A percentile compares a stretch with the other conserved stretches of the same genome.
Evolutionary conservation across 192 early-diverging fungal genomes (phyloP).

Genomic region (Coemansia sp.): DNA sequence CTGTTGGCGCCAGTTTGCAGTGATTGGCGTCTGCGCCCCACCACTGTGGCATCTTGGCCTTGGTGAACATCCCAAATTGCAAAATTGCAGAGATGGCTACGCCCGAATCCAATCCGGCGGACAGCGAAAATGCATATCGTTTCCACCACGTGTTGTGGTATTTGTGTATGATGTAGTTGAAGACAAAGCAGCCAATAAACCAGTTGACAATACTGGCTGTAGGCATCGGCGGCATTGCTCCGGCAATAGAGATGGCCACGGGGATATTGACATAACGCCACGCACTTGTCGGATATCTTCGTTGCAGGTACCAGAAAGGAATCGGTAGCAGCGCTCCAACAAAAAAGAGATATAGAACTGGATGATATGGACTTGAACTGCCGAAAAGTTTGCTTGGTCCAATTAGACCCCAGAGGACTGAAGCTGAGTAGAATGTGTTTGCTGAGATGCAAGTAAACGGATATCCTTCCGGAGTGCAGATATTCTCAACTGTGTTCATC

Average conservation of each 20-base stretch:
- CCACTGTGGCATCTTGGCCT: constrained; percentile 48
- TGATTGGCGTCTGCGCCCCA: constrained; percentile 77
- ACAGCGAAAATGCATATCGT: constrained; percentile 57
- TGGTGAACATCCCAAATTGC: constrained; percentile 46
- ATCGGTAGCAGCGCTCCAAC: constrained; percentile 69
- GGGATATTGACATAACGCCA: constrained; percentile 67
- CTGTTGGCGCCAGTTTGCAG: constrained; percentile 94
- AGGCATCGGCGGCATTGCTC: constrained; percentile 62
- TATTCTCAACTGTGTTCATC: constrained; percentile 60
- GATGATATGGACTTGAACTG: constrained; percentile 57
- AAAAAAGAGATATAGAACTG: constrained; percentile 56
- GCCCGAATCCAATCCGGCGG: constrained; percentile 50
- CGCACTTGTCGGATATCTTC: constrained; percentile 62
- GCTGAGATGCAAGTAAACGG: constrained; percentile 66
- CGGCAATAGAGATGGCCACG: constrained; percentile 63
- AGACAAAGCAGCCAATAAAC: constrained; percentile 66
- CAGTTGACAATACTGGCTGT: constrained; percentile 70
- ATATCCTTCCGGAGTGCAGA: constrained; percentile 63
- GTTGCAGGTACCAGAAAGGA: constrained; percentile 66
- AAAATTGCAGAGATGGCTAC: constrained; percentile 51
- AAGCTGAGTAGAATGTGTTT: constrained; percentile 67
- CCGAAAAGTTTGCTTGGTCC: constrained; percentile 72
- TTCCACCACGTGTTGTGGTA: constrained; percentile 66
- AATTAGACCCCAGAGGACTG: constrained; percentile 78
- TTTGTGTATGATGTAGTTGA: constrained; percentile 67